Evolutionary conservation across 176 grass and related monocot species (phyloP), one percentile per base, ranked within the genome.

Genomic region (Alopecurus myosuroides): DNA sequence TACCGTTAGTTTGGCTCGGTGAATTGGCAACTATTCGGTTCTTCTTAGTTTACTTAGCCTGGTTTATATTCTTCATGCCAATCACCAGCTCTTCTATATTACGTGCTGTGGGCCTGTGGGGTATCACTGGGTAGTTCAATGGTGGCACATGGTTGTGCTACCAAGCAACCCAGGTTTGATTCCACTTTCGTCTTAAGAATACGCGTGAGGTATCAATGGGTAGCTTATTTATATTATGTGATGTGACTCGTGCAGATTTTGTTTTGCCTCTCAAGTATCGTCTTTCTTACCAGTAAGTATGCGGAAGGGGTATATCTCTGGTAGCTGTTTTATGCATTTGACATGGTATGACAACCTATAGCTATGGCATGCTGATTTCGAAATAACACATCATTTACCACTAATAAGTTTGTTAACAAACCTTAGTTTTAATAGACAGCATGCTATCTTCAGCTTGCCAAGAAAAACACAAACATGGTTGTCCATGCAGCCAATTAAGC

Each of bases 361-460:
- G 40, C 22, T 10, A 28, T 13, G 19, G 33, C 44, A 29, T 74
- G 68, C 5, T 11, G 18, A 90, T 36, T 22, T 73, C 5, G 63
- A 86, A 81, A 44, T 63, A 77, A 74, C 35, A 45, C 73, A 53
- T 77, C 52, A 65, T 68, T 81, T 81, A 62, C 4, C 37, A 62
- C 20, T 73, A 73, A 41, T 78, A 51, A 42, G 77, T 84, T 63
- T 25, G 42, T 74, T 64, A 18, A 22, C 57, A 15, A 73, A 53
- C 69, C 29, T 37, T 35, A 42, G 23, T 62, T 22, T 84, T 4
- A 52, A 72, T 37, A 90, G 26, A 61, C n/a, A 62, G 42, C 63
- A 86, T 56, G 62, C 4, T 6, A 11, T 29, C 31, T 82, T 82
- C 42, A 72, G 37, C 22, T 36, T 83, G 45, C 29, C 53, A 66